A percentile compares a stretch with the other conserved stretches of the same genome.
phyloP scores from a whole-genome alignment of 192 early-diverging fungal genomes.

The Gryganskiella cystojenkinii region DNA sequence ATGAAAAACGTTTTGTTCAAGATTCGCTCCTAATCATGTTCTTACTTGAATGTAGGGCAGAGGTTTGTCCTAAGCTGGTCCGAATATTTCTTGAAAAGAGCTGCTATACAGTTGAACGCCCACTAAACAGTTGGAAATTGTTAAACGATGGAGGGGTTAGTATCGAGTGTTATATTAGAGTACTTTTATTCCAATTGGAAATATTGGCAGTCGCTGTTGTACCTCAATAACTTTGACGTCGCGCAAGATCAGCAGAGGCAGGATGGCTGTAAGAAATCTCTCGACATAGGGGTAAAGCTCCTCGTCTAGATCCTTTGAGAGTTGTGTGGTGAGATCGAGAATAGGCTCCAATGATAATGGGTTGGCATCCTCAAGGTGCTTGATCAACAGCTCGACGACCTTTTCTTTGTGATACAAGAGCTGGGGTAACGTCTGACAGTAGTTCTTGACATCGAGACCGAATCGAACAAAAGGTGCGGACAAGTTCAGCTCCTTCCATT shows the following conservation, averaged over 20 bases:
- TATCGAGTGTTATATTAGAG: not conserved
- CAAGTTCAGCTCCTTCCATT: slow-evolving; percentile 93
- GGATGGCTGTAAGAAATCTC: slow-evolving; percentile 70
- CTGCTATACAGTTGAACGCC: slow-evolving; percentile 89
- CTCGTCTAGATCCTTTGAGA: slow-evolving; percentile 92
- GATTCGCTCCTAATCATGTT: slow-evolving; percentile 3
- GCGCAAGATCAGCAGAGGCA: slow-evolving; percentile 71
- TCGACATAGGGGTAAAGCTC: slow-evolving; percentile 88
- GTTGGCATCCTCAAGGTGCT: slow-evolving; percentile 70
- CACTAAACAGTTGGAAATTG: slow-evolving; percentile 53
- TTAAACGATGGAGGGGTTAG: not conserved
- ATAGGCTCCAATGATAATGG: slow-evolving; percentile 82
- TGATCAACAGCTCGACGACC: slow-evolving; percentile 74
- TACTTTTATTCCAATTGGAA: not conserved
- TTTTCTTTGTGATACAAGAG: slow-evolving; percentile 90
- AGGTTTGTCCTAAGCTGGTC: slow-evolving; percentile 76
- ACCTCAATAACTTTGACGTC: slow-evolving; percentile 85
- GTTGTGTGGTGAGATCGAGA: slow-evolving; percentile 81
- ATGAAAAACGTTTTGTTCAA: not conserved
- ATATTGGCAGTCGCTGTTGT: slow-evolving; percentile 2
- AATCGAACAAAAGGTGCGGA: slow-evolving; percentile 85
- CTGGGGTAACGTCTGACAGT: slow-evolving; percentile 82
- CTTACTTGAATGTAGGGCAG: slow-evolving; percentile 76
- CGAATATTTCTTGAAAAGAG: slow-evolving; percentile 91
- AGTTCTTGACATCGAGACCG: slow-evolving; percentile 68